Evolutionary conservation across 129 eudicot species (phyloP).

Genomic region (Escallonia herrerae): DNA sequence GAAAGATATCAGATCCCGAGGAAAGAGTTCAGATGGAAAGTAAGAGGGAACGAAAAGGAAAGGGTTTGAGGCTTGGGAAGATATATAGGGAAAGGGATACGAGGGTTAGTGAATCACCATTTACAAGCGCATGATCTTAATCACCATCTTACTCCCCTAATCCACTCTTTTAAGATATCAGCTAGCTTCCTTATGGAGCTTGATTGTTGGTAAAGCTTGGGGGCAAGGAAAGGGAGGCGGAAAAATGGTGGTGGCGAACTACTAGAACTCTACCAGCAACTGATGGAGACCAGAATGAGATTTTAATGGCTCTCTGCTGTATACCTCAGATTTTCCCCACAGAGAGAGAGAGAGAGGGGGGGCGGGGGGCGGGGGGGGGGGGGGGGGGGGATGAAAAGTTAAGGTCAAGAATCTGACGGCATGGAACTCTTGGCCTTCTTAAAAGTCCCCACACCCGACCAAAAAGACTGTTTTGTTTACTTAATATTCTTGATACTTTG

Average conservation of each 20-base stretch:
- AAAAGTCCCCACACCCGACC: slow-evolving; percentile 26
- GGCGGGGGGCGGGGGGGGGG: too few species aligned
- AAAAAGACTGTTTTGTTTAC: slow-evolving; percentile 21
- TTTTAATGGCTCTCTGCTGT: neutral
- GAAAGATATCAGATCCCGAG: too few species aligned
- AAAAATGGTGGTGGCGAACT: neutral
- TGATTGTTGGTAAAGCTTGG: neutral
- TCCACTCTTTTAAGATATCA: too few species aligned
- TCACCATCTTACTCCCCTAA: too few species aligned
- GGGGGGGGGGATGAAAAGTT: neutral
- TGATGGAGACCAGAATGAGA: neutral
- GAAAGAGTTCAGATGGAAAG: too few species aligned
- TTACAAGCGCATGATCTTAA: too few species aligned
- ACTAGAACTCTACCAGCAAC: neutral
- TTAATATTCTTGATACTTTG: neutral
- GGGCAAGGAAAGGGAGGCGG: neutral
- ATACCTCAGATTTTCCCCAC: neutral
- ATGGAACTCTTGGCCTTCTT: slow-evolving; percentile 14
- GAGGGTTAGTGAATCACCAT: too few species aligned
- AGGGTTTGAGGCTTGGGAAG: too few species aligned
- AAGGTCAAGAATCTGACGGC: neutral
- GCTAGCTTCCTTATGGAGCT: neutral
- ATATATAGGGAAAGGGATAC: too few species aligned
- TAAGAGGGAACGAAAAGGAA: too few species aligned
- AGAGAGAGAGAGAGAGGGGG: neutral